These are phyloP conservation scores for Colletotrichum salicis DNA, from an alignment of 2,329 filamentous ascomycete species.

Conservation along the genomic window DNA sequence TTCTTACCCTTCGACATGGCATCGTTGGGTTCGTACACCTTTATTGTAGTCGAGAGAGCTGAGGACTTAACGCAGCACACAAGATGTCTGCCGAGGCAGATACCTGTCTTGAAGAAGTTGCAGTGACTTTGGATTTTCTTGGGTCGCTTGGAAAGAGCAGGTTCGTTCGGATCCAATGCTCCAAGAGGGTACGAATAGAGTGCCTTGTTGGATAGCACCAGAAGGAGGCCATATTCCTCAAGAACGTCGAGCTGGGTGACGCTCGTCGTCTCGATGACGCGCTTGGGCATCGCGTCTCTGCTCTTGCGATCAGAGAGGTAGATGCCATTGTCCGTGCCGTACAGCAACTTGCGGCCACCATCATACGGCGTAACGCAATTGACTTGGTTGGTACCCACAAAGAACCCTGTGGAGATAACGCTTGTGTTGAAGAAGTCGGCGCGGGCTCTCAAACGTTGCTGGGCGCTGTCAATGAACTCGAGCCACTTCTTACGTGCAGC, in stretches of 20 bases:
- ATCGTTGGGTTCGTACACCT: constrained; percentile 98
- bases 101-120: constrained; percentile 98
- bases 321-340: constrained; percentile 93
- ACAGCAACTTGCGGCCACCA: constrained; percentile 92
- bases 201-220: constrained; percentile 93
- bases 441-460: constrained; percentile 85
- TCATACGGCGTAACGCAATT: constrained; percentile 96
- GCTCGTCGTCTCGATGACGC: constrained; percentile 84
- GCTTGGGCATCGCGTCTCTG: constrained; percentile 82
- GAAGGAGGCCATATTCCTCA: constrained; percentile 91
- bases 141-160: constrained; percentile 81
- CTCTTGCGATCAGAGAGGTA: constrained; percentile 92
- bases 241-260: constrained; percentile 97
- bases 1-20: constrained; percentile 93
- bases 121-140: constrained; percentile 98
- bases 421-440: constrained; percentile 90
- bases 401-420: constrained; percentile 69
- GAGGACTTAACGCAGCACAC: constrained; percentile 97
- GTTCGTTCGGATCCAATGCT: constrained; percentile 86
- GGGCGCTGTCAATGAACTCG: constrained; percentile 91
- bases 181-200: constrained; percentile 89
- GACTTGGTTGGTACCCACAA: constrained; percentile 78
- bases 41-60: constrained; percentile 93
- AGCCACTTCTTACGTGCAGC: constrained; percentile 96
- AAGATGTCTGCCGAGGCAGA: constrained; percentile 91